A percentile compares a stretch with the other conserved stretches of the same genome.
Evolutionary conservation across 257 asterid species (phyloP).

Genomic region (Capsicum rhomboideum): DNA sequence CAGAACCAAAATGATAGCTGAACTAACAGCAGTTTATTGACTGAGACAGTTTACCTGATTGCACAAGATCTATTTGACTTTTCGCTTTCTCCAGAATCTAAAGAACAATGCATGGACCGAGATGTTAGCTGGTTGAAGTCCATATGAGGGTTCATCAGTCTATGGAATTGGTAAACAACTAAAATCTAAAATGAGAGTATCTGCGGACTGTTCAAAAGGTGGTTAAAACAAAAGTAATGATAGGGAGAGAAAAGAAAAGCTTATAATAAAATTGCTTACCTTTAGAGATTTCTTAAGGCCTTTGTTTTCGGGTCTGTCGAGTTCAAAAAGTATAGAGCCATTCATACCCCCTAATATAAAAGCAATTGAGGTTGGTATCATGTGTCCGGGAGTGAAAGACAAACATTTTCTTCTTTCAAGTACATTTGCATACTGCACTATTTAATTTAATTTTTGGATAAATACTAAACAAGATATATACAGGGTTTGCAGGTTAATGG

Average conservation of each 20-base stretch:
- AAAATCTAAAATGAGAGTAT: constrained; percentile 7
- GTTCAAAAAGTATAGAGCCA: constrained; percentile 80
- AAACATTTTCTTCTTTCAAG: neutral
- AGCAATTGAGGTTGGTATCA: neutral
- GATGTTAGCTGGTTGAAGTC: constrained; percentile 31
- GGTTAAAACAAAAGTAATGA: neutral
- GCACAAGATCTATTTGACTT: constrained; percentile 45
- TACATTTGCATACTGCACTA: neutral
- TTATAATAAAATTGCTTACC: constrained; percentile 32
- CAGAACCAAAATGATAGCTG: neutral
- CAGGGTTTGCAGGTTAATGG: neutral
- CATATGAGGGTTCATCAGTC: constrained; percentile 14
- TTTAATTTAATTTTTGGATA: neutral
- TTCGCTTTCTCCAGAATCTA: constrained; percentile 78
- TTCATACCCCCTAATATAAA: constrained; percentile 81
- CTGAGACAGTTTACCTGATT: constrained; percentile 38
- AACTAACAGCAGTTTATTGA: neutral
- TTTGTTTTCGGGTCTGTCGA: constrained; percentile 76
- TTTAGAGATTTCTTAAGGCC: constrained; percentile 74
- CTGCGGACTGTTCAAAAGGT: neutral
- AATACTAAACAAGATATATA: neutral
- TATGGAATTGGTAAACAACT: constrained; percentile 13
- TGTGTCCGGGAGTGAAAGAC: neutral
- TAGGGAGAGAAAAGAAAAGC: neutral
- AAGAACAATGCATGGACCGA: constrained; percentile 35